These are phyloP conservation scores for Phytopythium montanum DNA, from an alignment of 352 stramenopile genomes.

Conservation along the genomic window DNA sequence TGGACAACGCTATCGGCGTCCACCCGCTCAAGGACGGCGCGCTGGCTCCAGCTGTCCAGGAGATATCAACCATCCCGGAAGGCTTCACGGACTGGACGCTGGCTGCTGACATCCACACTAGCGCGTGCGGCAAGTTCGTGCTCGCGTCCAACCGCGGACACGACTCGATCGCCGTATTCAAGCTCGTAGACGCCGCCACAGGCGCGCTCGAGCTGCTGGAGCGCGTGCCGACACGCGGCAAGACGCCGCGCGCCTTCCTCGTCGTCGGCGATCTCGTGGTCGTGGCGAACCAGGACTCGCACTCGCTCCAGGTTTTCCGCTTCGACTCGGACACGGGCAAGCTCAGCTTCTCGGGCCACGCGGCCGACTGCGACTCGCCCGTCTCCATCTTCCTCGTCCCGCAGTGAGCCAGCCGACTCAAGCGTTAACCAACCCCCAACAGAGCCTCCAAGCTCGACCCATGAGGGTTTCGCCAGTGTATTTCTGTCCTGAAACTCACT, in stretches of 20 bases:
- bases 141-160: slow-evolving; percentile 64
- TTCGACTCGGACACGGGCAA: slow-evolving; percentile 36
- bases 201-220: slow-evolving; percentile 44
- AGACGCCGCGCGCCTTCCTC: slow-evolving; percentile 51
- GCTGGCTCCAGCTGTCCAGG: slow-evolving; percentile 47
- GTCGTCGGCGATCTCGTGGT: slow-evolving; percentile 54
- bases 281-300: slow-evolving; percentile 60
- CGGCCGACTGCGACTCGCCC: slow-evolving; percentile 41
- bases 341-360: slow-evolving; percentile 45
- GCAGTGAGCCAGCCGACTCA: not conserved
- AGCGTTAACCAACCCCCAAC: not conserved
- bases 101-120: slow-evolving; percentile 58
- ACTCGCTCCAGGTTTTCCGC: slow-evolving; percentile 56
- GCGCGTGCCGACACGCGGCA: slow-evolving; percentile 38
- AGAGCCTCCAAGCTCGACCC: not conserved
- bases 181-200: slow-evolving; percentile 29
- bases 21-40: slow-evolving; percentile 45
- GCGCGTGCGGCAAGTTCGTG: slow-evolving; percentile 44
- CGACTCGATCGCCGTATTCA: slow-evolving; percentile 63
- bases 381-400: slow-evolving; percentile 36
- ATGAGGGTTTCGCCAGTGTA: not conserved
- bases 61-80: slow-evolving; percentile 56
- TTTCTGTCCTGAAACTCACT: not conserved
- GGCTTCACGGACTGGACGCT: slow-evolving; percentile 29
- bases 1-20: slow-evolving; percentile 63